These are phyloP conservation scores for Blakeslea trispora DNA, from an alignment of 371 early-diverging fungal genomes.

Conservation along the genomic window DNA sequence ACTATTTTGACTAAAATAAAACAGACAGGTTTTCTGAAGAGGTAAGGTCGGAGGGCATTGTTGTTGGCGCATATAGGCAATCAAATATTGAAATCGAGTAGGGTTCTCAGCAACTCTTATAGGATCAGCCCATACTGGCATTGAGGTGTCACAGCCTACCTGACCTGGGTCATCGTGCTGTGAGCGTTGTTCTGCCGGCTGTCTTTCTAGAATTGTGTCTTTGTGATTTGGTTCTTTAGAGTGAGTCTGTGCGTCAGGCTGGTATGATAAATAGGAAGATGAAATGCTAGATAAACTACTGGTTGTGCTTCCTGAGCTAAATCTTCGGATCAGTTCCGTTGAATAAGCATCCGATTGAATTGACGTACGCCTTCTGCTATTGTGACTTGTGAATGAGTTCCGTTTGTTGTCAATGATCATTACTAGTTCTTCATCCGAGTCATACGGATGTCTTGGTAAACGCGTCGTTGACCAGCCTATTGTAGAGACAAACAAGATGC, in stretches of 20 bases:
- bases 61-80: conserved; percentile 27
- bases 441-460: conserved; percentile 43
- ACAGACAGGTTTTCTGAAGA: conserved; percentile 23
- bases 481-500: conserved; percentile 21
- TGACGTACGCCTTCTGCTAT: conserved; percentile 12
- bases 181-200: not conserved
- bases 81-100: conserved; percentile 26
- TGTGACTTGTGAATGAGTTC: not conserved
- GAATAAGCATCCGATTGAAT: conserved; percentile 22
- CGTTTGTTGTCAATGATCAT: conserved; percentile 4
- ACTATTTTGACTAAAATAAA: conserved; percentile 56
- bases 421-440: not conserved
- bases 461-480: conserved; percentile 16
- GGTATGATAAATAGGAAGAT: not conserved
- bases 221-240: conserved; percentile 3
- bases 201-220: conserved; percentile 14
- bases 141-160: conserved; percentile 13
- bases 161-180: conserved; percentile 18
- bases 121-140: conserved; percentile 47
- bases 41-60: conserved; percentile 26
- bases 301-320: conserved; percentile 22
- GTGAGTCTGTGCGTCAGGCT: conserved; percentile 3
- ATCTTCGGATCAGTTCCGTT: conserved; percentile 26
- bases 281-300: conserved; percentile 19
- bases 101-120: conserved; percentile 37